Conservation (phyloP, 345 rosid species). For the Hibiscus tridactylites region DNA sequence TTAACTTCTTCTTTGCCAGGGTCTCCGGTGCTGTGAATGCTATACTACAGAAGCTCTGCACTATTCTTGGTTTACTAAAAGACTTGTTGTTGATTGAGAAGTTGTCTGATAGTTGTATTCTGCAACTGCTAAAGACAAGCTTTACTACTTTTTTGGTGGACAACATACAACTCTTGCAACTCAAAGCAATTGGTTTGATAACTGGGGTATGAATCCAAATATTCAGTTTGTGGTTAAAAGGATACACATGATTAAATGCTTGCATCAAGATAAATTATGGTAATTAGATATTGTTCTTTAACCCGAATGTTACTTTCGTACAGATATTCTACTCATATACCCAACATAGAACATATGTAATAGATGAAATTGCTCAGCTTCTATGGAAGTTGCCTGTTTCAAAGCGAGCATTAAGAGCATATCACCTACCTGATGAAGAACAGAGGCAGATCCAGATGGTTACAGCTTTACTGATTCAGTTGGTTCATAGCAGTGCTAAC, state of each 20-base stretch:
- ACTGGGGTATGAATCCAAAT: constrained; percentile 58
- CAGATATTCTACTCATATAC: constrained; percentile 86
- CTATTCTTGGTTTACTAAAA: constrained; percentile 81
- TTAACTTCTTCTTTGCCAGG: constrained; percentile 41
- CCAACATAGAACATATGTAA: constrained; percentile 75
- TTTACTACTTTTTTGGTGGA: constrained; percentile 87
- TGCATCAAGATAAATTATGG: neutral
- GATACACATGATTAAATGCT: neutral
- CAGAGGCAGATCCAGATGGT: constrained; percentile 97
- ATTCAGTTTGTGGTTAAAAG: constrained; percentile 3
- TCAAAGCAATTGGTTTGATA: constrained; percentile 78
- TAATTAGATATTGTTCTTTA: neutral
- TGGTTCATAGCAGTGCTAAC: constrained; percentile 85
- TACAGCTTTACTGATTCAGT: constrained; percentile 87
- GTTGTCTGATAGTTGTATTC: constrained; percentile 91
- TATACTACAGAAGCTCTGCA: constrained; percentile 83
- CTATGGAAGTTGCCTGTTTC: constrained; percentile 86
- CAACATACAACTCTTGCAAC: constrained; percentile 91
- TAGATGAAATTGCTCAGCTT: constrained; percentile 82
- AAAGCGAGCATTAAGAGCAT: constrained; percentile 68
- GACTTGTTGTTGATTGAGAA: constrained; percentile 83
- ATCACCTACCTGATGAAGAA: constrained; percentile 96
- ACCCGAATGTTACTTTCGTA: constrained; percentile 10
- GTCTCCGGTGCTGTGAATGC: constrained; percentile 73
- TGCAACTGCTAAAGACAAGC: constrained; percentile 85